phyloP scores from a whole-genome alignment of 2,329 filamentous ascomycete species.

The Trichoderma pleuroti region DNA sequence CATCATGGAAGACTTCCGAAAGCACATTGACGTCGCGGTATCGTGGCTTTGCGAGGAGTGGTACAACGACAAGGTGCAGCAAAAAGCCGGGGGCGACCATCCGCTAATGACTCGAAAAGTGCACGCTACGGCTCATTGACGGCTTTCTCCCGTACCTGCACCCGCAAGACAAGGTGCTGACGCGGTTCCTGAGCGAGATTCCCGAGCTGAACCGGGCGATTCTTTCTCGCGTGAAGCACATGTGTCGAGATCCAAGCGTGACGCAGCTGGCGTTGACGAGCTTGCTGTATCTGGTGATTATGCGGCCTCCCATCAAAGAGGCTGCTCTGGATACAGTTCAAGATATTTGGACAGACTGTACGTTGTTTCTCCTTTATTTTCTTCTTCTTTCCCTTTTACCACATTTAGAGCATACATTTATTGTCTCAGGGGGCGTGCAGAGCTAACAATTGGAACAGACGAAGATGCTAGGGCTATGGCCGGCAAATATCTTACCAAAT shows the following conservation, averaged over 20 bases:
- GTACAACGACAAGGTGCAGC: conserved; percentile 74
- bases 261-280: conserved; percentile 62
- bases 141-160: conserved; percentile 90
- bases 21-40: conserved; percentile 83
- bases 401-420: not conserved
- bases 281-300: conserved; percentile 63
- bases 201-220: conserved; percentile 72
- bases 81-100: conserved; percentile 43
- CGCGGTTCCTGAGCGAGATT: conserved; percentile 87
- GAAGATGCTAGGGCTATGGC: conserved; percentile 62
- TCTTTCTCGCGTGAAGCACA: conserved; percentile 65
- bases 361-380: conserved; percentile 31
- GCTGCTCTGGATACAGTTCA: conserved; percentile 62
- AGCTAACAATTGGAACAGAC: conserved; percentile 36
- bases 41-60: conserved; percentile 97
- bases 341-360: conserved; percentile 65
- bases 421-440: not conserved
- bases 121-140: conserved; percentile 77
- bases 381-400: not conserved
- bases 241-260: conserved; percentile 64
- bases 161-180: conserved; percentile 81
- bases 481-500: conserved; percentile 59
- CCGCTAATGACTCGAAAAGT: conserved; percentile 69
- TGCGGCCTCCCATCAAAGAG: conserved; percentile 62
- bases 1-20: conserved; percentile 86